These are phyloP conservation scores for Medicago lupulina DNA, from an alignment of 306 rosid species.

Conservation along the genomic window DNA sequence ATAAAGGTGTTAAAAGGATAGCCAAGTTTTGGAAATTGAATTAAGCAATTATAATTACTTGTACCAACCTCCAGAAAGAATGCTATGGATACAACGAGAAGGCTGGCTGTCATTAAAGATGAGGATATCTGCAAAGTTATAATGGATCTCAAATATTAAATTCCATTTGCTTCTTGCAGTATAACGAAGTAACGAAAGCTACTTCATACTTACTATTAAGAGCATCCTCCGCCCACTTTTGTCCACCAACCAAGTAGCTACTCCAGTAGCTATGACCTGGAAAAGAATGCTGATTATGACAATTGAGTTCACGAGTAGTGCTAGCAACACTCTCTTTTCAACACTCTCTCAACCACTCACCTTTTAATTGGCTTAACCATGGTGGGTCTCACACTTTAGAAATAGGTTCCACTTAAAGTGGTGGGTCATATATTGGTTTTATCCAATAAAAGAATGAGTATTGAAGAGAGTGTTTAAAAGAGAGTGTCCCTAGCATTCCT, in stretches of 20 bases:
- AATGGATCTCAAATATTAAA: conserved; percentile 24
- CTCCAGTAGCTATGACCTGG: conserved; percentile 73
- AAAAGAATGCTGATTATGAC: conserved; percentile 30
- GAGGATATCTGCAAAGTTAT: conserved; percentile 68
- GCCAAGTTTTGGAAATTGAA: conserved; percentile 31
- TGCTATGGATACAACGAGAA: conserved; percentile 65
- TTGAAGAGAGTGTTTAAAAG: no score
- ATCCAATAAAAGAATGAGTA: no score
- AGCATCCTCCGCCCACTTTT: conserved; percentile 81
- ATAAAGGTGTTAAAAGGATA: conserved; percentile 33
- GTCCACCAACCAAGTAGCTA: conserved; percentile 84
- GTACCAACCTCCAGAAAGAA: conserved; percentile 69
- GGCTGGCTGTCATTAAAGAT: conserved; percentile 73
- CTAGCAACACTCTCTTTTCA: no score
- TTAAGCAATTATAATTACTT: conserved; percentile 33
- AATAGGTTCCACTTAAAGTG: no score
- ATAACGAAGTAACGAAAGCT: background rate
- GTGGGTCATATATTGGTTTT: no score
- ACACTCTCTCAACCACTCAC: no score
- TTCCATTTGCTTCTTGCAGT: conserved; percentile 18
- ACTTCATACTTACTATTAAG: conserved; percentile 59
- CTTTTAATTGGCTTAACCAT: no score
- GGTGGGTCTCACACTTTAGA: no score
- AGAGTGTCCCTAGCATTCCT: no score
- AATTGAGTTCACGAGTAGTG: conserved; percentile 26